A percentile compares a stretch with the other conserved stretches of the same genome.
Conservation (phyloP, 352 stramenopile genomes). For the Globisporangium barbulae region DNA sequence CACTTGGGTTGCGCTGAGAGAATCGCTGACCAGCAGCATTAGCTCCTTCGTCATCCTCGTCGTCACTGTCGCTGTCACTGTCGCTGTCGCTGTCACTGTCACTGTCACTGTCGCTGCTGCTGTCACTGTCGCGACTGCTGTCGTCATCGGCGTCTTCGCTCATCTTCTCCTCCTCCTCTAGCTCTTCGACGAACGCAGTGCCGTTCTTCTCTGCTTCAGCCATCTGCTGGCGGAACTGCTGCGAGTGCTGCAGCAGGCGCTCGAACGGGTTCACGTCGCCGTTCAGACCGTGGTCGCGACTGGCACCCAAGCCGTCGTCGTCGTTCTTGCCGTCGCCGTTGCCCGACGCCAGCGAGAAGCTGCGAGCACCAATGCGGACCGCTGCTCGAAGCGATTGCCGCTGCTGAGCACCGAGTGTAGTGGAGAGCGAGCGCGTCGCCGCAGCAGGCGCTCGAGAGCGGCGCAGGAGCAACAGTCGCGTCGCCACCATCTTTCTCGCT, state of each 20-base stretch:
- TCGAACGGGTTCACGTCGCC: conserved; percentile 55
- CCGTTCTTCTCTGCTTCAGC: conserved; percentile 20
- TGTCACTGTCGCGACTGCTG: conserved; percentile 6
- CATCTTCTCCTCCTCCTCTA: conserved; percentile 13
- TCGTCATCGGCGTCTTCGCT: conserved; percentile 13
- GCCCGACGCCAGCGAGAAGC: conserved; percentile 12
- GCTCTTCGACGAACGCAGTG: conserved; percentile 13
- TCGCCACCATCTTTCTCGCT: conserved; percentile 12
- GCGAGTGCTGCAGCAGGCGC: conserved; percentile 59
- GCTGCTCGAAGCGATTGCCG: conserved; percentile 7
- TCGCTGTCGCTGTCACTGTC: conserved; percentile 14
- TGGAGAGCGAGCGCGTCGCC: neutral
- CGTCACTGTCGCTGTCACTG: conserved; percentile 9
- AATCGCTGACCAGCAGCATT: neutral
- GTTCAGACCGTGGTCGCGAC: conserved; percentile 1
- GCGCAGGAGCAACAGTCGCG: conserved; percentile 8
- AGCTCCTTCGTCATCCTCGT: neutral
- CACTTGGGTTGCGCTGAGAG: neutral
- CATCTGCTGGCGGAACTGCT: conserved; percentile 51
- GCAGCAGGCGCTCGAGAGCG: neutral
- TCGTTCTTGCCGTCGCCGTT: conserved; percentile 17
- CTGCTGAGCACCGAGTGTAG: neutral
- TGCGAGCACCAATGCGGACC: conserved; percentile 20
- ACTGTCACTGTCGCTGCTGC: conserved; percentile 7
- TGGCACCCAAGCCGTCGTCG: conserved; percentile 6